Conservation (phyloP, 148 eudicot species). For the Rhododendron mucronatum region DNA sequence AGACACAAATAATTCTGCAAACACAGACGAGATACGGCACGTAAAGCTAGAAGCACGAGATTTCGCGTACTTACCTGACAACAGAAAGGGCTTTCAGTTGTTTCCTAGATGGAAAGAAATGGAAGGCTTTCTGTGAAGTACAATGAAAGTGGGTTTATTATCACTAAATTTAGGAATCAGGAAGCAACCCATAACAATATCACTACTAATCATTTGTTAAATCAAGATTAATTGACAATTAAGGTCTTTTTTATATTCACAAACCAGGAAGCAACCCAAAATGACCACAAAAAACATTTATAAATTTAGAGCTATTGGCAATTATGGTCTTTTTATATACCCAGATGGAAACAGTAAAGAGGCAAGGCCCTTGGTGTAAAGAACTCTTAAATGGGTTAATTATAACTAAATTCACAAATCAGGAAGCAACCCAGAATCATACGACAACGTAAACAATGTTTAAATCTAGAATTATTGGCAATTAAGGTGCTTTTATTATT, state of each 20-base stretch:
- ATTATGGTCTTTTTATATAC: neutral
- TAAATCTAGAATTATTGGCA: neutral
- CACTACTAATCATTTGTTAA: neutral
- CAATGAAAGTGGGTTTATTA: neutral
- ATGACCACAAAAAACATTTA: neutral
- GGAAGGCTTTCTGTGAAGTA: neutral
- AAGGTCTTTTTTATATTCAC: neutral
- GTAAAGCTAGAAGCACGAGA: neutral
- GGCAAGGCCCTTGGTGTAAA: neutral
- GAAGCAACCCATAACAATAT: neutral
- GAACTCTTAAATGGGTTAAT: neutral
- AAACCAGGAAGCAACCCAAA: slow-evolving; percentile 11
- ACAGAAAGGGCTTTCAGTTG: neutral
- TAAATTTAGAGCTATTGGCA: neutral
- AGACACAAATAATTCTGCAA: neutral
- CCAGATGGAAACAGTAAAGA: neutral
- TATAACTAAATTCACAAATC: neutral
- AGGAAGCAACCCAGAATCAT: neutral
- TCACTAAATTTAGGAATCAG: neutral
- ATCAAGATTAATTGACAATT: slow-evolving; percentile 1
- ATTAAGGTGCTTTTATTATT: slow-evolving; percentile 2
- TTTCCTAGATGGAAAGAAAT: neutral
- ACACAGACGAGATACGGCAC: neutral
- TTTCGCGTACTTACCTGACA: neutral
- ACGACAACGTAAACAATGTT: neutral